phyloP scores from a whole-genome alignment of 2,329 filamentous ascomycete species.

The Penicillium nordicum region DNA sequence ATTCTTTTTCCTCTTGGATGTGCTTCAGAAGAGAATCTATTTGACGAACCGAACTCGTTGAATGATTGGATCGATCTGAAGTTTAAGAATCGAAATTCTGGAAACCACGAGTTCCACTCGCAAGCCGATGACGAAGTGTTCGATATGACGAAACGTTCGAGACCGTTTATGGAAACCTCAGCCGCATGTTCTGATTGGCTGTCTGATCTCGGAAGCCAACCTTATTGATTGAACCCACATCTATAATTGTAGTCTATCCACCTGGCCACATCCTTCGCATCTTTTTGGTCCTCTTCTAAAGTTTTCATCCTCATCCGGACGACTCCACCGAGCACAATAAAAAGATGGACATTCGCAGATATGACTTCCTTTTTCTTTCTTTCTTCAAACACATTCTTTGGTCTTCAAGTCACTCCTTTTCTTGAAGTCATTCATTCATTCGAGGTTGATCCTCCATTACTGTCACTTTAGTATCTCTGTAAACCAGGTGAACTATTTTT shows the following conservation, averaged over 20 bases:
- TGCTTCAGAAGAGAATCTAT: neutral
- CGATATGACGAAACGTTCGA: slow-evolving; percentile 7
- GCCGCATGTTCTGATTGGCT: slow-evolving; percentile 5
- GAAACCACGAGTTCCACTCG: neutral
- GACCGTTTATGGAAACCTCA: slow-evolving; percentile 1
- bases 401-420: slow-evolving; percentile 12
- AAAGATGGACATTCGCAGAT: neutral
- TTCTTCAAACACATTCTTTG: slow-evolving; percentile 11
- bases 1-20: neutral
- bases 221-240: slow-evolving; percentile 4
- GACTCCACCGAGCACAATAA: slow-evolving; percentile 3
- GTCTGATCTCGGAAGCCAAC: neutral
- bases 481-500: neutral
- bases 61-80: slow-evolving; percentile 2
- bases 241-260: slow-evolving; percentile 8
- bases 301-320: neutral
- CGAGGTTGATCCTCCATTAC: slow-evolving; percentile 9
- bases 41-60: neutral
- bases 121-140: slow-evolving; percentile 4
- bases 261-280: slow-evolving; percentile 1
- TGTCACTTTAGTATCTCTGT: slow-evolving; percentile 5
- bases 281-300: neutral
- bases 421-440: slow-evolving; percentile 10
- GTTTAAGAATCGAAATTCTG: neutral
- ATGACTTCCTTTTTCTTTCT: neutral